phyloP scores from a whole-genome alignment of 345 rosid genomes.

The Zanthoxylum bungeanum region DNA sequence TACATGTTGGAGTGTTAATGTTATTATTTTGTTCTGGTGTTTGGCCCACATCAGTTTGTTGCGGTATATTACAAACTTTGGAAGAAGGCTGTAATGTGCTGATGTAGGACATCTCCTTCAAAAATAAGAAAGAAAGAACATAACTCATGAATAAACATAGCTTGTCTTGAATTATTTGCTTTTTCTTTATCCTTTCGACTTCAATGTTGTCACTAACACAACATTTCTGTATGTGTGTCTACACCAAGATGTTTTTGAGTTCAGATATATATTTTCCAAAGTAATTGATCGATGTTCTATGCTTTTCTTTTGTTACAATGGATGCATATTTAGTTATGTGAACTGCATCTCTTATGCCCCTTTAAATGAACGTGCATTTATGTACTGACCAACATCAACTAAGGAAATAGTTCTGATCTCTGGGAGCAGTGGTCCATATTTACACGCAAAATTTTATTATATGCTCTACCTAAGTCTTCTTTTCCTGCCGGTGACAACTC shows the following conservation, averaged over 20 bases:
- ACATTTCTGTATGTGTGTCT: not conserved
- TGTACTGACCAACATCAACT: not conserved
- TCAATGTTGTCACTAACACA: not conserved
- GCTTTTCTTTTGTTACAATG: no score
- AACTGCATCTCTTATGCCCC: not conserved
- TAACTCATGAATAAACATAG: not conserved
- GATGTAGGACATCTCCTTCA: not conserved
- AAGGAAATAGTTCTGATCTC: not conserved
- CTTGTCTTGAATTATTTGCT: not conserved
- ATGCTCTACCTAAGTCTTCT: not conserved
- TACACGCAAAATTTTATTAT: not conserved
- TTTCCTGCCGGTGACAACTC: not conserved
- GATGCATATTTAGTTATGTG: not conserved
- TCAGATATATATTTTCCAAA: not conserved
- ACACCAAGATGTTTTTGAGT: not conserved
- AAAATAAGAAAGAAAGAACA: not conserved
- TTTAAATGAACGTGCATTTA: not conserved
- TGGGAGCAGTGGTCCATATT: not conserved
- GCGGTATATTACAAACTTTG: not conserved
- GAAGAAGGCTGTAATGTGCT: not conserved
- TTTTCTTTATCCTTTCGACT: not conserved
- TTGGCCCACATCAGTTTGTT: not conserved
- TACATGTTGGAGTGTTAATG: not conserved
- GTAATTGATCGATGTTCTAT: not conserved
- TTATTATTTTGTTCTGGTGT: not conserved